Base-by-base conservation (phyloP, 768 basidiomycete genomes). In the Cystobasidium tubakii region DNA sequence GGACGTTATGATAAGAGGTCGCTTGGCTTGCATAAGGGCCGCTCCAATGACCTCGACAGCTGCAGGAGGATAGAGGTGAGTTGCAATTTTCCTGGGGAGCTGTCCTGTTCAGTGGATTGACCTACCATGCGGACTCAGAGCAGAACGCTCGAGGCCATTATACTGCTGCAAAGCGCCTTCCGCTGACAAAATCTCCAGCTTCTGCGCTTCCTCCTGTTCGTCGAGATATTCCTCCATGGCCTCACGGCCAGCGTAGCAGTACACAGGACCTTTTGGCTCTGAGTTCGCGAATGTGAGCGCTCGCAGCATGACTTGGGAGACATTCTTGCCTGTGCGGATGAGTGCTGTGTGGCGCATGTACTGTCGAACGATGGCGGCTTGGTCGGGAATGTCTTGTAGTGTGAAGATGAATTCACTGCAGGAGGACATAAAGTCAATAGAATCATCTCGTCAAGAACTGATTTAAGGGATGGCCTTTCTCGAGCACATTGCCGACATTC, bases 231-330 rank as follows among this genome's bases (percentile, higher is more conserved):
- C 84, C 76, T 90, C 88, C 83, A 87, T 86, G 0, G 85, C 84
- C 78, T 90, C 89, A n/a, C 89, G 84, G 19, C 87, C 84, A 15
- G 85, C 88, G 87, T 88, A 89, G 9, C 89, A 82, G 79, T 90
- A 89, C 0, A 88, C 88, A 0, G 89, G 89, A 0, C 89, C 88
- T 78, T 85, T 87, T 0, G 89, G 89, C 33, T 86, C 85, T 66
- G 87, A 88, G n/a, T 81, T 85, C 3, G 89, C 88, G 75, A 88
- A 86, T 78, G 89, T 88, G 63, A 89, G 79, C 0, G 87, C 85
- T 29, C 89, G 83, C 50, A 85, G 82, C 4, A 89, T 82, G 0
- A 84, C 81, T 72, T 86, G 83, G 4, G 86, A 81, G 7, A 85
- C 82, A 42, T 84, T 87, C 74, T 82, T 84, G 0, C 85, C 85